Evolutionary conservation across 257 asterid species (phyloP), one percentile per base, ranked within the genome.

Genomic region (Solanum peruvianum): DNA sequence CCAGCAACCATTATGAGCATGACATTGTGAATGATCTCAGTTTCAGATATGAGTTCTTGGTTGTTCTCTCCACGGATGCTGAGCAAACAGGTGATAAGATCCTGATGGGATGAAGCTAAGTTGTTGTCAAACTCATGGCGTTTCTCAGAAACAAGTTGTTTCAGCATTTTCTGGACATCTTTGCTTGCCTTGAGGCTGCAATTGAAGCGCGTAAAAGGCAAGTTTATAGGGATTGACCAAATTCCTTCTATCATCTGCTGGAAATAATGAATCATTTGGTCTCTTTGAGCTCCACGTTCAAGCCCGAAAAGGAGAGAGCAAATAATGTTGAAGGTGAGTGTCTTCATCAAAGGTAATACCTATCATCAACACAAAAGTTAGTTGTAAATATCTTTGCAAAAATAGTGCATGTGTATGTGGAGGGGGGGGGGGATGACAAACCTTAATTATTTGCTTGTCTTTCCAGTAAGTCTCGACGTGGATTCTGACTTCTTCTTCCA

Each of bases 281-380:
- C 97, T 85, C 97, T 92, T 58, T 87, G 41, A 6, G 87, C 87
- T 47, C 96, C 95, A 58, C 89, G 80, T 76, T 93, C 93, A 9
- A 93, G 77, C 27, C 96, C 96, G 7, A 95, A 93, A 11, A 94
- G 92, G 87, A 93, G 93, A 80, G 95, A 89, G 90, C 98, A 94
- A 81, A 94, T 92, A 52, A 94, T 93, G 94, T 93, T 88, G 95
- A 95, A 95, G 66, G 98, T 91, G 33, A 95, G 92, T 21, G 66
- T 92, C 94, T 94, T 94, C 96, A 93, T 93, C 47, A 93, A 76
- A 9, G 98, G 98, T 86, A 94, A 56, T 69, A 93, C 97, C 98
- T 94, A 85, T 33, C 10, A 81, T 41, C 4, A 70, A 45, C 49
- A 81, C n/a, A 29, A 35, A 60, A 60, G 25, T 83, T 44, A 58